Conservation (phyloP, 495 filamentous ascomycete genomes). For the Ascodesmis nigricans region DNA sequence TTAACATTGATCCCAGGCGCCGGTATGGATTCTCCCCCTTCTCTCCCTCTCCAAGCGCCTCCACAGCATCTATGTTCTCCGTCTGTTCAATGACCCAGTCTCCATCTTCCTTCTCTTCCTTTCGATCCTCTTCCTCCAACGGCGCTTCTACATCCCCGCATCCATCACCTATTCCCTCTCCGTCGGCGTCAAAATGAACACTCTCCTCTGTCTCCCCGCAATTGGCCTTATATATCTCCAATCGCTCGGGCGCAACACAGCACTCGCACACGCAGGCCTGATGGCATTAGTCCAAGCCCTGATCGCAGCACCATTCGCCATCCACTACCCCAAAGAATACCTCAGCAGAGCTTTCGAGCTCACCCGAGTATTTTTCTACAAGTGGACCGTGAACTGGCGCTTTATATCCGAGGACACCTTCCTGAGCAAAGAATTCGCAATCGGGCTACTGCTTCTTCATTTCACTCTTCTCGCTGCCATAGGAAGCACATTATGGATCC, state of each 20-base stretch:
- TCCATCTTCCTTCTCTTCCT: conserved; percentile 61
- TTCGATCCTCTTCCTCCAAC: conserved; percentile 56
- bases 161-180: conserved; percentile 53
- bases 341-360: conserved; percentile 68
- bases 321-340: conserved; percentile 45
- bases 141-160: conserved; percentile 44
- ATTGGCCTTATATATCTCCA: conserved; percentile 52
- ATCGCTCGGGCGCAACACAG: conserved; percentile 37
- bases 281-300: conserved; percentile 56
- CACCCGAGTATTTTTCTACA: conserved; percentile 71
- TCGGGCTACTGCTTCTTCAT: conserved; percentile 45
- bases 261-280: conserved; percentile 41
- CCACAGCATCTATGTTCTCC: conserved; percentile 78
- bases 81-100: conserved; percentile 89
- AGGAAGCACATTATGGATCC: too few species aligned
- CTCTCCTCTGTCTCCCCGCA: conserved; percentile 61
- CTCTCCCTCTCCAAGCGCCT: conserved; percentile 76
- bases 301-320: conserved; percentile 57
- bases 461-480: conserved; percentile 42
- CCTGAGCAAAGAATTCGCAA: conserved; percentile 49
- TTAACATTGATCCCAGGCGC: too few species aligned
- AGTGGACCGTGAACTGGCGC: conserved; percentile 98
- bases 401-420: conserved; percentile 71
- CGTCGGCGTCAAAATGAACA: conserved; percentile 80
- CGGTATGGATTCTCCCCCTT: conserved; percentile 71